These are phyloP conservation scores for Talaromyces wortmannii DNA, from an alignment of 495 filamentous ascomycete genomes.

Conservation along the genomic window DNA sequence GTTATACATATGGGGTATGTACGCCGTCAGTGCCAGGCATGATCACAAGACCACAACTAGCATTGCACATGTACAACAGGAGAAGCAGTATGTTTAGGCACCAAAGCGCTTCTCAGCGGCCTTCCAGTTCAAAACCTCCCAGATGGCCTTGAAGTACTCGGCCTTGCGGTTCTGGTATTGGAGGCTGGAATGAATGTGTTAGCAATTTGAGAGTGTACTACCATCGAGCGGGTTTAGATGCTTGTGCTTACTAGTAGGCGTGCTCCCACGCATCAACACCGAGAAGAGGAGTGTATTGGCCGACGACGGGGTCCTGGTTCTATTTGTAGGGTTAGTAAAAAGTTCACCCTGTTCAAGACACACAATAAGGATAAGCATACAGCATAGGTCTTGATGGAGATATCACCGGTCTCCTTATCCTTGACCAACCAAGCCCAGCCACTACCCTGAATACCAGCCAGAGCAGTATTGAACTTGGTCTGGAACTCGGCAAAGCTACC, in stretches of 20 bases:
- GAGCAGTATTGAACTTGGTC: slow-evolving; percentile 66
- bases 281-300: slow-evolving; percentile 76
- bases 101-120: slow-evolving; percentile 77
- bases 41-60: not conserved
- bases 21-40: not conserved
- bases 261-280: slow-evolving; percentile 99
- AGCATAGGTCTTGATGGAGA: slow-evolving; percentile 73
- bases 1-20: not conserved
- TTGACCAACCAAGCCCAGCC: slow-evolving; percentile 95
- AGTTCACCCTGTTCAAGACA: not conserved
- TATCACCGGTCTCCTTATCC: slow-evolving; percentile 67
- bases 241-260: slow-evolving; percentile 56
- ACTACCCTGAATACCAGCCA: slow-evolving; percentile 86
- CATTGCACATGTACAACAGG: not conserved
- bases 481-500: slow-evolving; percentile 68
- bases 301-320: slow-evolving; percentile 92
- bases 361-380: slow-evolving; percentile 23
- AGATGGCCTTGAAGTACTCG: slow-evolving; percentile 94
- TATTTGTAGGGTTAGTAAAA: slow-evolving; percentile 9
- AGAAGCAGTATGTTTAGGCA: slow-evolving; percentile 5
- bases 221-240: no score
- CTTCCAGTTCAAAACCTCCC: slow-evolving; percentile 99
- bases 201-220: slow-evolving; percentile 8
- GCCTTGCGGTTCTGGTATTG: slow-evolving; percentile 99
- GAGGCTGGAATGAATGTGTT: slow-evolving; percentile 46